Conservation (phyloP, 192 early-diverging fungal species). For the Coemansia sp. region DNA sequence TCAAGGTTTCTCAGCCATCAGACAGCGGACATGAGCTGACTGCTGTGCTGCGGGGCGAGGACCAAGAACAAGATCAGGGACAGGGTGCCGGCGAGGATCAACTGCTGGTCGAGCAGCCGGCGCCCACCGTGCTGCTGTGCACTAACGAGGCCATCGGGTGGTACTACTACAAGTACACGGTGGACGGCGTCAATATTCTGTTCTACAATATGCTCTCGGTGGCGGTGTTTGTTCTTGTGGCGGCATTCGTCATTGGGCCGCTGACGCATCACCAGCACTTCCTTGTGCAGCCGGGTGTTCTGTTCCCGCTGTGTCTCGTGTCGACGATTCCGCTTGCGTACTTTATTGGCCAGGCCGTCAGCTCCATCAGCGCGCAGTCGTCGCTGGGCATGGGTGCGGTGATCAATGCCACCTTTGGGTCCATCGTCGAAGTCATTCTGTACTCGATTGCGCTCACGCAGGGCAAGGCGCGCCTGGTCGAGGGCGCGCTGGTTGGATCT, state of each 20-base stretch:
- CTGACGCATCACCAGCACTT: slow-evolving; percentile 51
- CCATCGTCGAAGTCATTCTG: slow-evolving; percentile 93
- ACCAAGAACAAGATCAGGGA: not conserved
- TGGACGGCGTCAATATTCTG: slow-evolving; percentile 95
- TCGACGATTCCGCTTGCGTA: slow-evolving; percentile 91
- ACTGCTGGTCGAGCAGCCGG: slow-evolving; percentile 30
- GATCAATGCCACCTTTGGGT: slow-evolving; percentile 97
- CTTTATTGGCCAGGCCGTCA: slow-evolving; percentile 96
- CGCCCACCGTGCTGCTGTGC: slow-evolving; percentile 70
- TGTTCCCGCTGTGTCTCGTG: slow-evolving; percentile 66
- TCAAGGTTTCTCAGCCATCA: slow-evolving; percentile 22
- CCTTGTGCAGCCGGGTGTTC: slow-evolving; percentile 59
- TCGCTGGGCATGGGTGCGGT: slow-evolving; percentile 89
- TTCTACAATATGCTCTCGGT: slow-evolving; percentile 89
- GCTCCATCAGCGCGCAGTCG: slow-evolving; percentile 94
- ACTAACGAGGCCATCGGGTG: slow-evolving; percentile 85
- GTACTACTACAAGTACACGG: slow-evolving; percentile 95
- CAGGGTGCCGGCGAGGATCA: not conserved
- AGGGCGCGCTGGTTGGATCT: slow-evolving; percentile 90
- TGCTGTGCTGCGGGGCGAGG: too few relatives aligned
- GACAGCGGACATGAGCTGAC: too few relatives aligned
- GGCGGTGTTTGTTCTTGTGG: slow-evolving; percentile 77
- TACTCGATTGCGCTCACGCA: slow-evolving; percentile 85
- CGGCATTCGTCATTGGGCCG: slow-evolving; percentile 68
- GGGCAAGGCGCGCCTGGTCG: slow-evolving; percentile 82